phyloP scores from a whole-genome alignment of 202 grass and related monocot species.

The Brachypodium distachyon region DNA sequence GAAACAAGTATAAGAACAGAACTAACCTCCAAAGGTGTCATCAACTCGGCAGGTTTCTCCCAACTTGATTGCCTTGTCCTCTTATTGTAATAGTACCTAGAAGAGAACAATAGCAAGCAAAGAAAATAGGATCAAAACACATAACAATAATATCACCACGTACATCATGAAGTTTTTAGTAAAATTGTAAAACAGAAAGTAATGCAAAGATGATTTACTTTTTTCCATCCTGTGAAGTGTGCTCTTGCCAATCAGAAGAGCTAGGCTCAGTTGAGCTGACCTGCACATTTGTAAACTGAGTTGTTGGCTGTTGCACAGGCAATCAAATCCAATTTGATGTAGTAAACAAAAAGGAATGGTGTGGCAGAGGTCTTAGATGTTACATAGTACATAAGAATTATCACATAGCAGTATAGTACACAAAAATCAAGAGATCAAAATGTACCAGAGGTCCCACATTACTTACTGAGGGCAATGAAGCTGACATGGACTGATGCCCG shows the following conservation, averaged over 20 bases:
- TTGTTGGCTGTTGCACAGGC: slow-evolving; percentile 33
- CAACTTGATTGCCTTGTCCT: slow-evolving; percentile 93
- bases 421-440: not conserved
- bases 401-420: no score
- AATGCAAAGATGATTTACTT: slow-evolving; percentile 42
- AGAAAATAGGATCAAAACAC: slow-evolving; percentile 11
- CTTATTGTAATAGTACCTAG: slow-evolving; percentile 99
- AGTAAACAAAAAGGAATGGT: slow-evolving; percentile 13
- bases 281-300: slow-evolving; percentile 51
- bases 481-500: slow-evolving; percentile 35
- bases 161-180: not conserved
- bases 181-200: slow-evolving; percentile 4
- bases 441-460: not conserved
- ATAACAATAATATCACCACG: not conserved
- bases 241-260: slow-evolving; percentile 88
- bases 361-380: not conserved
- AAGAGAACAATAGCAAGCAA: slow-evolving; percentile 4
- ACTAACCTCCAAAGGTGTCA: slow-evolving; percentile 93
- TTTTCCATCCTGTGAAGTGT: slow-evolving; percentile 74
- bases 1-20: not conserved
- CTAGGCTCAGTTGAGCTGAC: slow-evolving; percentile 40
- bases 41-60: slow-evolving; percentile 95
- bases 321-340: slow-evolving; percentile 16
- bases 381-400: slow-evolving; percentile 14
- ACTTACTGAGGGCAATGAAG: slow-evolving; percentile 41